Base-by-base conservation (phyloP, 108 stramenopile genomes). In the Nitzschia sp. region DNA sequence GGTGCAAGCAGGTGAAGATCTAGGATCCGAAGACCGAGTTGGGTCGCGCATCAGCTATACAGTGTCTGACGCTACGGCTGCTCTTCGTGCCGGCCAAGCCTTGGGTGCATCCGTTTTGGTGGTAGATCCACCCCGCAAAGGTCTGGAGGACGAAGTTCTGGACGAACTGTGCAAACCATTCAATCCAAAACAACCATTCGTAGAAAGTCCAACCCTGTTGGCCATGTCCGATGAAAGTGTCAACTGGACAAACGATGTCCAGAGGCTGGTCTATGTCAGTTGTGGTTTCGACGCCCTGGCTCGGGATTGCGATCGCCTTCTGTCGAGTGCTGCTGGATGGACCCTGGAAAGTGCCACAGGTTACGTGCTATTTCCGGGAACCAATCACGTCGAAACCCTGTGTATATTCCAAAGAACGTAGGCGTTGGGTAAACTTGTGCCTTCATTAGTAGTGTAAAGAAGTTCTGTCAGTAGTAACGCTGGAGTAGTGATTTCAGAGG, bases 241-340 rank as follows among this genome's bases (percentile, higher is more conserved):
- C 13, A 85, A 89, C 59, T 90, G 90, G 90, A 72, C 71, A 4
- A 87, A 89, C 64, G 90, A 84, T 66, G 83, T 87, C 18, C 57
- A 82, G 56, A 94, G 90, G n/a, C 55, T 99, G 32, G 83, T 99
- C 31, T 99, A 98, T 71, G 96, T 99, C 17, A 95, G 95, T 61
- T 98, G 98, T 75, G 97, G 97, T 15, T 98, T 98, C 68, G 97
- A 99, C 60, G 97, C 98, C 29, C 82, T 99, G 58, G 95, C 92
- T 28, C 82, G 96, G 33, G 98, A 99, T 76, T 80, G 75, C 27
- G 89, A 93, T 67, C 65, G 67, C 32, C 69, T 98, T 26, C 42
- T 95, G 60, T 64, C 64, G 21, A 86, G 80, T 27, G 70, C 67
- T 46, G 94, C 86, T 23, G 93, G 95, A 32, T 98, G 95, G 95